Percentiles rank a stretch among this genome's conserved stretches.
These are phyloP conservation scores for Laburnicola sp. DNA, from an alignment of 2,329 filamentous ascomycete genomes.

Conservation along the genomic window DNA sequence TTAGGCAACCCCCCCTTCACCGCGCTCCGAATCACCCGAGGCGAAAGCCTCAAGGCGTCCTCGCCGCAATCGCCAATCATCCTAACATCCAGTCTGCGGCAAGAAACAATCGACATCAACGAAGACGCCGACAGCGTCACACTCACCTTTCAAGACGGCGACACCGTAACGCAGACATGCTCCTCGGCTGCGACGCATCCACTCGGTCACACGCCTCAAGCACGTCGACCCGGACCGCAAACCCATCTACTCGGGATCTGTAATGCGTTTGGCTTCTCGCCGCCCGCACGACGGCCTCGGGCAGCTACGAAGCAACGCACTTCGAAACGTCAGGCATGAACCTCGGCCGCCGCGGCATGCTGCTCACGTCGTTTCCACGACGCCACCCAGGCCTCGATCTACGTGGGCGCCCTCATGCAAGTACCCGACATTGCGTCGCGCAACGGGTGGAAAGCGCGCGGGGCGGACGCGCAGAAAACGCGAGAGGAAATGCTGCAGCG, in stretches of 20 bases:
- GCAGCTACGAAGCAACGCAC: conserved; percentile 38
- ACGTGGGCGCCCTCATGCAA: too few relatives aligned
- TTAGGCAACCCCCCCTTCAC: conserved; percentile 51
- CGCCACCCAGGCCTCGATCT: too few relatives aligned
- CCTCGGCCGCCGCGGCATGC: conserved; percentile 50
- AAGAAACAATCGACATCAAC: conserved; percentile 48
- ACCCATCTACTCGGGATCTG: conserved; percentile 50
- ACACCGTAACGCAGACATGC: conserved; percentile 51
- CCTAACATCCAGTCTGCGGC: conserved; percentile 49
- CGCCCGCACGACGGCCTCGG: conserved; percentile 26
- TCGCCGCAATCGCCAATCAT: conserved; percentile 46
- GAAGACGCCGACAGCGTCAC: conserved; percentile 48
- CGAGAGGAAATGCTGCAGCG: too few relatives aligned
- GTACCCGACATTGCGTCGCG: too few relatives aligned
- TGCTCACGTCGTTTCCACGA: too few relatives aligned
- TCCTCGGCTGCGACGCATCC: conserved; percentile 60
- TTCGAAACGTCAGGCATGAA: conserved; percentile 52
- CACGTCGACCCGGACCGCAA: conserved; percentile 51
- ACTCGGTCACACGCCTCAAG: conserved; percentile 48
- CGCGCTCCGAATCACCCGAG: conserved; percentile 50
- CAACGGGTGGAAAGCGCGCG: too few relatives aligned
- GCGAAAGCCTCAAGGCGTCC: conserved; percentile 48
- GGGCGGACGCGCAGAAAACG: too few relatives aligned
- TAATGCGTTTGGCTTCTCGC: conserved; percentile 52
- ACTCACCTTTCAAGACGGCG: conserved; percentile 53